These are phyloP conservation scores for Taxawa tesnikishii DNA, from an alignment of 2,329 filamentous ascomycete species.

Conservation along the genomic window DNA sequence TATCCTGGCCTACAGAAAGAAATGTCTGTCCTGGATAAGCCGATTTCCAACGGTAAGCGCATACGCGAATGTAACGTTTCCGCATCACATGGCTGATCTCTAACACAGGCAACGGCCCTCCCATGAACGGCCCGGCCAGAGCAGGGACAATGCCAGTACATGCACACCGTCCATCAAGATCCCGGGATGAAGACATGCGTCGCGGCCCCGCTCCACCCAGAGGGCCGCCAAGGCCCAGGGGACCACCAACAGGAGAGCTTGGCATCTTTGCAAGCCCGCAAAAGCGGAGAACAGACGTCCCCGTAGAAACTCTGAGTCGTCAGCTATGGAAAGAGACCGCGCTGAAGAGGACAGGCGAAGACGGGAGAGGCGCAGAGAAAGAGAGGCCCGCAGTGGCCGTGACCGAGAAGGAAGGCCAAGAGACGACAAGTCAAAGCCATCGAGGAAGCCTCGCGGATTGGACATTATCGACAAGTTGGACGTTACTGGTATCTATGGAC, in stretches of 20 bases:
- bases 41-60: slow-evolving; percentile 25
- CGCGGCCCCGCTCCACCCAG: slow-evolving; percentile 33
- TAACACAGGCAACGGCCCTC: slow-evolving; percentile 28
- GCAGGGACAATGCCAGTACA: slow-evolving; percentile 32
- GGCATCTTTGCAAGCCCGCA: slow-evolving; percentile 36
- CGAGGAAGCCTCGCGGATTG: slow-evolving; percentile 37
- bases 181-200: slow-evolving; percentile 52
- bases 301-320: slow-evolving; percentile 71
- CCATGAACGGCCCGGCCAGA: slow-evolving; percentile 33
- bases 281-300: slow-evolving; percentile 35
- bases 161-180: slow-evolving; percentile 49
- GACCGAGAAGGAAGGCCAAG: slow-evolving; percentile 20
- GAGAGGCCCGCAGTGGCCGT: slow-evolving; percentile 39
- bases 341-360: slow-evolving; percentile 49
- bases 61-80: slow-evolving; percentile 4
- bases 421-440: slow-evolving; percentile 22
- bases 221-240: slow-evolving; percentile 22
- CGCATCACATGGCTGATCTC: slow-evolving; percentile 15
- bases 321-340: slow-evolving; percentile 51
- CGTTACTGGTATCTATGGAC: slow-evolving; percentile 90
- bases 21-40: slow-evolving; percentile 52
- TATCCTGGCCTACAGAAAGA: slow-evolving; percentile 45
- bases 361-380: slow-evolving; percentile 29
- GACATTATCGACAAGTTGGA: slow-evolving; percentile 96
- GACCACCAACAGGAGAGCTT: slow-evolving; percentile 22